Evolutionary conservation across 345 rosid species (phyloP).

Genomic region (Odontarrhena argentea): DNA sequence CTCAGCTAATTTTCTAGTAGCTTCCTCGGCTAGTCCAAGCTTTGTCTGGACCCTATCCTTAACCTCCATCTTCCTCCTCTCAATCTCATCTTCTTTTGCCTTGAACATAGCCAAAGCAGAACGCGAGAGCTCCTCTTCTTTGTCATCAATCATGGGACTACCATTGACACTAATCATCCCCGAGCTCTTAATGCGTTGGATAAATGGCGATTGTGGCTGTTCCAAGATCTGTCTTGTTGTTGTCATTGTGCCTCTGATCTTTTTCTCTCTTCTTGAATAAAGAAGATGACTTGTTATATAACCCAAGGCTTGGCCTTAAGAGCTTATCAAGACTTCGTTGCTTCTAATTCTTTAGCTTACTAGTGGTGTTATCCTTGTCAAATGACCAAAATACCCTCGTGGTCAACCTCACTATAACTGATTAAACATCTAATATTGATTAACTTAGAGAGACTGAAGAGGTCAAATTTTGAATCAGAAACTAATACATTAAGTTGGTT

Average conservation of each 20-base stretch:
- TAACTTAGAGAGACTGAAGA: not conserved
- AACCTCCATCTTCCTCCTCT: conserved; percentile 78
- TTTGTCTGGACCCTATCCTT: conserved; percentile 66
- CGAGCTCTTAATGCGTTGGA: conserved; percentile 56
- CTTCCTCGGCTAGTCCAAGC: conserved; percentile 76
- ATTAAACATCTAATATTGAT: not conserved
- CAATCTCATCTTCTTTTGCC: conserved; percentile 92
- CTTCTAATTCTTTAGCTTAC: not conserved
- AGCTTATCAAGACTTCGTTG: conserved; percentile 27
- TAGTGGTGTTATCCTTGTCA: not conserved
- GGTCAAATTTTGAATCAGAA: not conserved
- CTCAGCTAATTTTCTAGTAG: conserved; percentile 71
- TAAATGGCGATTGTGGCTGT: conserved; percentile 49
- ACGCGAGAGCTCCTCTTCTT: conserved; percentile 70
- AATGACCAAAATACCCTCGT: conserved; percentile 25
- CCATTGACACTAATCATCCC: conserved; percentile 45
- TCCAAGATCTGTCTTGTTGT: conserved; percentile 55
- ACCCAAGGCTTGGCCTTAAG: conserved; percentile 15
- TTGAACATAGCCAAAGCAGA: conserved; percentile 72
- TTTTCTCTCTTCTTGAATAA: conserved; percentile 9
- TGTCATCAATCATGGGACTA: conserved; percentile 57
- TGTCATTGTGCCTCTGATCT: conserved; percentile 43
- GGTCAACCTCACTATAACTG: not conserved
- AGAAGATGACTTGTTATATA: conserved; percentile 39
- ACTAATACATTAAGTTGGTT: conserved; percentile 14